Percentiles rank a stretch among this genome's conserved stretches.
Evolutionary conservation across 75 land plant species (phyloP).

Genomic region (Pseudotsuga menziesii): DNA sequence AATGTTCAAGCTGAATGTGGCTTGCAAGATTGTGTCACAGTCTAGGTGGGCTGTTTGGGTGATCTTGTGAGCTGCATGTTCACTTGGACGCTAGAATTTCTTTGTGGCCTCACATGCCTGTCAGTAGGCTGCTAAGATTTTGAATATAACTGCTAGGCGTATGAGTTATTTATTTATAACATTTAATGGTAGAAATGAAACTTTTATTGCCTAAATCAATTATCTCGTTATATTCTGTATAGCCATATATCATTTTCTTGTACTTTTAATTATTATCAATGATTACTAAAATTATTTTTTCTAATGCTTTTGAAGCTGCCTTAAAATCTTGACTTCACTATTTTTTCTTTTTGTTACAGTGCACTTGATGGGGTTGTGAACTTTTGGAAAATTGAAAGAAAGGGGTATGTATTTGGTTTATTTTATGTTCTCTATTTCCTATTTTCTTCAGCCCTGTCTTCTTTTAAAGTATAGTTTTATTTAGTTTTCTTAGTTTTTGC

Average conservation of each 20-base stretch:
- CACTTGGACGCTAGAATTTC: too few species aligned
- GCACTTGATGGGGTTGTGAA: slow-evolving; percentile 16
- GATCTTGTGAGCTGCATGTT: too few species aligned
- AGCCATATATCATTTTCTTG: too few species aligned
- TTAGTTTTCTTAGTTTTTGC: background rate
- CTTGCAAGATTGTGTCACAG: too few species aligned
- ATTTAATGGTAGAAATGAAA: background rate
- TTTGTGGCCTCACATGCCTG: too few species aligned
- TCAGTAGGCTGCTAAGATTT: too few species aligned
- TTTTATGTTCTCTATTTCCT: background rate
- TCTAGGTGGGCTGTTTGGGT: too few species aligned
- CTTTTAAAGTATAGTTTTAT: background rate
- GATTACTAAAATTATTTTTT: too few species aligned
- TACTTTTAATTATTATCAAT: too few species aligned
- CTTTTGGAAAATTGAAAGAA: slow-evolving; percentile 15
- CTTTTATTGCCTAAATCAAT: background rate
- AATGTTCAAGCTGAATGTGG: too few species aligned
- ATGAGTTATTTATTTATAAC: background rate
- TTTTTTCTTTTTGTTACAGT: slow-evolving; percentile 11
- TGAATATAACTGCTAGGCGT: too few species aligned
- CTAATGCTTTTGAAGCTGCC: background rate
- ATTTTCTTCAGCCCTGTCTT: background rate
- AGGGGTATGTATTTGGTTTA: slow-evolving; percentile 5
- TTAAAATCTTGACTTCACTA: background rate
- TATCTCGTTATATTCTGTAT: background rate